Percentiles rank a stretch among this genome's conserved stretches.
Conservation (phyloP, 1,284 basidiomycete genomes). For the Flammula alnicola region DNA sequence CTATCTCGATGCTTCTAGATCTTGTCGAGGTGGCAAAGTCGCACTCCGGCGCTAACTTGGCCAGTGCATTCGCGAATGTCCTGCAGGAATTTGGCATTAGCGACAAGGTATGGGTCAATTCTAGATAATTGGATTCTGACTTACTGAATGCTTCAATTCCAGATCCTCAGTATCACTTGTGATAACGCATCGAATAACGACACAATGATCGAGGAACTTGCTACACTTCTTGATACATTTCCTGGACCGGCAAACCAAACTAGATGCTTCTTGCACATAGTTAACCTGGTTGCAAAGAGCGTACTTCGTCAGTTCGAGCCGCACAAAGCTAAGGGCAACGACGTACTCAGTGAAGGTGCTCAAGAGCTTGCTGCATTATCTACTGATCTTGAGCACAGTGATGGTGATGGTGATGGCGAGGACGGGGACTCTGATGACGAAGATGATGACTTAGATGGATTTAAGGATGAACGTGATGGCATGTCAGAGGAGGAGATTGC, state of each 20-base stretch:
- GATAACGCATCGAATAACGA: slow-evolving; percentile 37
- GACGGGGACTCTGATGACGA: neutral
- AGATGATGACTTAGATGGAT: slow-evolving; percentile 7
- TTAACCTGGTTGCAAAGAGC: slow-evolving; percentile 35
- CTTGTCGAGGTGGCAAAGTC: slow-evolving; percentile 15
- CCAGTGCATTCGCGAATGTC: slow-evolving; percentile 16
- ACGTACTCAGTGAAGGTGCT: neutral
- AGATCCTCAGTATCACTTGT: slow-evolving; percentile 31
- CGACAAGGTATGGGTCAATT: slow-evolving; percentile 20
- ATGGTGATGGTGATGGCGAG: neutral
- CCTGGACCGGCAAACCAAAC: slow-evolving; percentile 22
- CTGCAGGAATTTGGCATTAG: slow-evolving; percentile 16
- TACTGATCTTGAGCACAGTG: too few species aligned
- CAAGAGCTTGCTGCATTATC: too few species aligned
- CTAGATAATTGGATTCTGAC: too few species aligned
- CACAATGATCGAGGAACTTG: slow-evolving; percentile 33
- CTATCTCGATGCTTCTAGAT: slow-evolving; percentile 14
- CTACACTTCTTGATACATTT: slow-evolving; percentile 23
- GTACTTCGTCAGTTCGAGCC: slow-evolving; percentile 30
- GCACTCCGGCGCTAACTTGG: slow-evolving; percentile 18
- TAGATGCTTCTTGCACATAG: slow-evolving; percentile 37
- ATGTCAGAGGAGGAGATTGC: slow-evolving; percentile 1
- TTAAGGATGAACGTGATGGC: slow-evolving; percentile 9
- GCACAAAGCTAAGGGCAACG: neutral
- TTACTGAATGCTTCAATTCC: too few species aligned